phyloP scores from a whole-genome alignment of 2,329 filamentous ascomycete species.

The Colletotrichum tofieldiae region DNA sequence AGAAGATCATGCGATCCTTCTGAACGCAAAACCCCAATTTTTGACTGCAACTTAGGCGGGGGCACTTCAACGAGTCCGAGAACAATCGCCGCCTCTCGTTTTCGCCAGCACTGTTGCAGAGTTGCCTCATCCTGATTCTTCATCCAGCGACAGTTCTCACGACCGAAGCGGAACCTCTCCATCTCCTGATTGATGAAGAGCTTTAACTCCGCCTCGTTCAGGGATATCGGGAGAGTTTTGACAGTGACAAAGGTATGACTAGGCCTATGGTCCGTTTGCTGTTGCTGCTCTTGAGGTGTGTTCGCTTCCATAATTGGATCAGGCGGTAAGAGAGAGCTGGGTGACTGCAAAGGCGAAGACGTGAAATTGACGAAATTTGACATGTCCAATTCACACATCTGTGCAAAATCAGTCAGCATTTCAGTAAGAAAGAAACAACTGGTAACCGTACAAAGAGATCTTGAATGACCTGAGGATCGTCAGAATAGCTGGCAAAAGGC shows the following conservation, averaged over 20 bases:
- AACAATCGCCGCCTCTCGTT: conserved; percentile 32
- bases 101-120: conserved; percentile 29
- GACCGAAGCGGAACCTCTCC: background rate
- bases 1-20: conserved; percentile 12
- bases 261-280: background rate
- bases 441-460: background rate
- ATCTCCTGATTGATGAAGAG: conserved; percentile 6
- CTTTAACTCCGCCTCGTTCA: background rate
- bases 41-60: conserved; percentile 1
- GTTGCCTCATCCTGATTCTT: conserved; percentile 7
- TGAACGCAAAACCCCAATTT: background rate
- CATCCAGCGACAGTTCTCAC: conserved; percentile 12
- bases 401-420: background rate
- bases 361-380: background rate
- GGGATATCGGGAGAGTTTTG: background rate
- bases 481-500: no score
- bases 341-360: background rate
- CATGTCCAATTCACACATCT: background rate
- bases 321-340: background rate
- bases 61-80: conserved; percentile 41
- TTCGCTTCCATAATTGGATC: background rate
- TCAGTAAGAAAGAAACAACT: background rate
- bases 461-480: background rate
- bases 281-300: background rate
- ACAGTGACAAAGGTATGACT: background rate